Conservation (phyloP, 257 asterid genomes). For the Solanum paucissectum region DNA sequence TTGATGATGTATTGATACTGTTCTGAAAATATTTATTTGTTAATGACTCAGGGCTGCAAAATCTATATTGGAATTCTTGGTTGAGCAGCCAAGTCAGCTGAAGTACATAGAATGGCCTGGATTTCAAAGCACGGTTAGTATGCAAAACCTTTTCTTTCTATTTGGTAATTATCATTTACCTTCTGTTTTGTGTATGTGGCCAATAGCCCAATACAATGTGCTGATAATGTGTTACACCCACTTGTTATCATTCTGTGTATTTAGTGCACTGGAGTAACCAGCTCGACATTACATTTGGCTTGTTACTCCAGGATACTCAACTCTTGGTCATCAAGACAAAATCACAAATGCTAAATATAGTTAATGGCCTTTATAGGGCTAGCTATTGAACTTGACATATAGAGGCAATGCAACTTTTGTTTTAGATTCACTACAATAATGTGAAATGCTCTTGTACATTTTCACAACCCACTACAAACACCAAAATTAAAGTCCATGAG, state of each 20-base stretch:
- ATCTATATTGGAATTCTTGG: slow-evolving; percentile 18
- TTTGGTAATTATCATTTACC: neutral
- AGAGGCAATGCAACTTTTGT: neutral
- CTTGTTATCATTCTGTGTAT: neutral
- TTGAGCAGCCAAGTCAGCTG: slow-evolving; percentile 42
- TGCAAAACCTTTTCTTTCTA: neutral
- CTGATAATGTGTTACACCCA: neutral
- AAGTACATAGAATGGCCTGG: slow-evolving; percentile 45
- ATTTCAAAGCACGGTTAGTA: slow-evolving; percentile 34
- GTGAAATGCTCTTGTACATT: neutral
- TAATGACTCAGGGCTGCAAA: slow-evolving; percentile 37
- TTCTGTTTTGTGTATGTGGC: neutral
- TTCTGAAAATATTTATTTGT: neutral
- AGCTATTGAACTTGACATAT: neutral
- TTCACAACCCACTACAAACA: neutral
- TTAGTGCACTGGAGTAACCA: neutral
- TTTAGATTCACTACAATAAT: neutral
- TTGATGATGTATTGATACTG: neutral
- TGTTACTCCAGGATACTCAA: neutral
- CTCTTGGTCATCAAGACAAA: neutral
- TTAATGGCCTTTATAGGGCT: neutral
- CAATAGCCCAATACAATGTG: neutral
- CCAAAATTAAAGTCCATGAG: neutral
- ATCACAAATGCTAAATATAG: neutral
- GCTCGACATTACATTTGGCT: neutral